phyloP scores from a whole-genome alignment of 1,284 basidiomycete genomes.

The Cryptococcus sp. region DNA sequence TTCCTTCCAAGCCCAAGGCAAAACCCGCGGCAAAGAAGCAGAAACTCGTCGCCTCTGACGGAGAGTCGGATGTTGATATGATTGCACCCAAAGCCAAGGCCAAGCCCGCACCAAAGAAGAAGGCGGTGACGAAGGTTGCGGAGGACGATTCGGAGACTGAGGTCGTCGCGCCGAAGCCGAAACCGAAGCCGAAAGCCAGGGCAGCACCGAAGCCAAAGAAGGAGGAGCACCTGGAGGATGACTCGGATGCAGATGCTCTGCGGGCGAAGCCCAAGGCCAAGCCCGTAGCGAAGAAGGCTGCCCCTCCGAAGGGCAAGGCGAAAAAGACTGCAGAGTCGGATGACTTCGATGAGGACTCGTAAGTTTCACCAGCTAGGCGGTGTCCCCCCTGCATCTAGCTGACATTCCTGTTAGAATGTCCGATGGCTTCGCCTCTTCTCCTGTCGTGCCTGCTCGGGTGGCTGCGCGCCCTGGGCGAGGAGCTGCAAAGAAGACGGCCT shows the following conservation, averaged over 20 bases:
- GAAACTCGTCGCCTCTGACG: slow-evolving; percentile 2
- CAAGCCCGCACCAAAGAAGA: slow-evolving; percentile 14
- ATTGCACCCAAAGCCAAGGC: background rate
- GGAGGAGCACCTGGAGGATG: slow-evolving; percentile 4
- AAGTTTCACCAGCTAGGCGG: slow-evolving; percentile 9
- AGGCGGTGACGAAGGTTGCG: slow-evolving; percentile 2
- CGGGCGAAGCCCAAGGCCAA: slow-evolving; percentile 1
- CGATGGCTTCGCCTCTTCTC: slow-evolving; percentile 23
- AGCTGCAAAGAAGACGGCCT: slow-evolving; percentile 33
- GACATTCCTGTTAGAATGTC: slow-evolving; percentile 1
- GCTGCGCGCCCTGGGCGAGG: slow-evolving; percentile 31
- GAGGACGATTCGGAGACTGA: slow-evolving; percentile 4
- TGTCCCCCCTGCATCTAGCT: too few species aligned
- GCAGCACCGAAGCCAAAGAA: slow-evolving; percentile 7
- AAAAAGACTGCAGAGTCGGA: slow-evolving; percentile 24
- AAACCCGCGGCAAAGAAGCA: slow-evolving; percentile 15
- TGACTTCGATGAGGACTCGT: slow-evolving; percentile 32
- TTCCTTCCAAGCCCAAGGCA: slow-evolving; percentile 1
- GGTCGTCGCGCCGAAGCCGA: background rate
- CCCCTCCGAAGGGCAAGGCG: slow-evolving; percentile 15
- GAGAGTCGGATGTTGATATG: background rate
- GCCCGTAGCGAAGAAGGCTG: slow-evolving; percentile 14
- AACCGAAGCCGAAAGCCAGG: slow-evolving; percentile 13
- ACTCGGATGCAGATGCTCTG: slow-evolving; percentile 1
- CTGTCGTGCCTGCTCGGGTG: slow-evolving; percentile 21